phyloP scores from a whole-genome alignment of 345 rosid species.

The Aquilaria malaccensis region DNA sequence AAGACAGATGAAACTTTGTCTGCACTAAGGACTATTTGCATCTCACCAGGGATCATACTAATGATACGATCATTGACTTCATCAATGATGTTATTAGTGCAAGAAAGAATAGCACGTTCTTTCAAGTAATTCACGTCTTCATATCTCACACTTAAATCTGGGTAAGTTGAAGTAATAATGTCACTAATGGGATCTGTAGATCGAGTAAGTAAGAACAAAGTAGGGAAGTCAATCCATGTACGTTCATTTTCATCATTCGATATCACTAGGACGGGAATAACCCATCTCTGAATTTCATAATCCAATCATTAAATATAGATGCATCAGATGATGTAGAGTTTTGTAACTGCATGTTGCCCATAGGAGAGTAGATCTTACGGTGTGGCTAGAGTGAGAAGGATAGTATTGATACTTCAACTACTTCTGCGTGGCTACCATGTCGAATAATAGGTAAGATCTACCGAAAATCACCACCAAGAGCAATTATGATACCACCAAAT shows the following conservation, averaged over 20 bases:
- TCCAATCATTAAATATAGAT: neutral
- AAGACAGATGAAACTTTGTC: no score
- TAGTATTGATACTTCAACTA: no score
- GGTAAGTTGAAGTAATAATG: neutral
- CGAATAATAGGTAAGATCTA: no score
- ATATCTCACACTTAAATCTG: no score
- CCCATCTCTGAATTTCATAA: neutral
- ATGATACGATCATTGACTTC: no score
- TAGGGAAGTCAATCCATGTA: neutral
- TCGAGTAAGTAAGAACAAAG: neutral
- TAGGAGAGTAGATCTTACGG: neutral
- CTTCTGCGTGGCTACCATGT: no score
- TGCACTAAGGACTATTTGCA: no score
- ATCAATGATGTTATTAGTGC: neutral
- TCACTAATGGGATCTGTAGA: neutral
- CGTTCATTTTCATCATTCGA: no score
- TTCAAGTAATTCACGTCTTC: no score
- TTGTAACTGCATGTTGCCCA: neutral
- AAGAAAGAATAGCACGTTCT: neutral
- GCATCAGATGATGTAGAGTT: neutral
- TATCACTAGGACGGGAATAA: neutral
- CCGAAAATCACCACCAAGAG: no score
- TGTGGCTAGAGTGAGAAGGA: neutral
- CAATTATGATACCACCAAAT: no score
- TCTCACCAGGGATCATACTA: no score